phyloP scores from a whole-genome alignment of 164 flowering plant genomes.

The Stephania cephalantha region DNA sequence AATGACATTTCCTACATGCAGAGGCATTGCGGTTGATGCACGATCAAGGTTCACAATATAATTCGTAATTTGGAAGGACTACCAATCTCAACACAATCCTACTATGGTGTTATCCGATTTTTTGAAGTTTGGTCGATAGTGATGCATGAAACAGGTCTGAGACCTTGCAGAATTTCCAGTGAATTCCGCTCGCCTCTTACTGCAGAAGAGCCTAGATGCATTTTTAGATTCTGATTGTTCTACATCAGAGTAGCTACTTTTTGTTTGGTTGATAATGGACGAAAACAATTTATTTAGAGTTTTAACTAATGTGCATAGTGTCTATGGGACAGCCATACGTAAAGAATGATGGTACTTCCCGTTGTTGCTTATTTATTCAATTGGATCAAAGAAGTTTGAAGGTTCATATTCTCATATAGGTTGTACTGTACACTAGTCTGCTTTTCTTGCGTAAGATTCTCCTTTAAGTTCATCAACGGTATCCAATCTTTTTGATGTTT shows the following conservation, averaged over 20 bases:
- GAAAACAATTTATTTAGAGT: too few species aligned
- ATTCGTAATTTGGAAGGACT: not conserved
- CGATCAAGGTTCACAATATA: not conserved
- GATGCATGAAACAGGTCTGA: not conserved
- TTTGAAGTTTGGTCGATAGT: not conserved
- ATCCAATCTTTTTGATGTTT: not conserved
- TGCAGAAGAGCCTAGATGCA: not conserved
- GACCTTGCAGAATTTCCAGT: not conserved
- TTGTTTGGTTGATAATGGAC: too few species aligned
- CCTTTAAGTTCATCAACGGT: too few species aligned
- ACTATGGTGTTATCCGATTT: constrained; percentile 1
- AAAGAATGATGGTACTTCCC: not conserved
- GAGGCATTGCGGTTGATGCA: not conserved
- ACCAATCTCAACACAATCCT: not conserved
- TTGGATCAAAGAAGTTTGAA: not conserved
- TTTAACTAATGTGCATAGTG: not conserved
- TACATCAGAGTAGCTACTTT: not conserved
- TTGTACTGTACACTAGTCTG: not conserved
- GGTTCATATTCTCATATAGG: not conserved
- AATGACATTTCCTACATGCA: not conserved
- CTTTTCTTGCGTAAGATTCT: not conserved
- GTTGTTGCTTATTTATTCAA: not conserved
- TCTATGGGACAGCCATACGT: not conserved
- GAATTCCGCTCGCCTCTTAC: not conserved
- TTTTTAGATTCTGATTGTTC: not conserved